Percentiles rank a stretch among this genome's conserved stretches.
Conservation (phyloP, 2,329 filamentous ascomycete genomes). For the Aspergillus uvarum region DNA sequence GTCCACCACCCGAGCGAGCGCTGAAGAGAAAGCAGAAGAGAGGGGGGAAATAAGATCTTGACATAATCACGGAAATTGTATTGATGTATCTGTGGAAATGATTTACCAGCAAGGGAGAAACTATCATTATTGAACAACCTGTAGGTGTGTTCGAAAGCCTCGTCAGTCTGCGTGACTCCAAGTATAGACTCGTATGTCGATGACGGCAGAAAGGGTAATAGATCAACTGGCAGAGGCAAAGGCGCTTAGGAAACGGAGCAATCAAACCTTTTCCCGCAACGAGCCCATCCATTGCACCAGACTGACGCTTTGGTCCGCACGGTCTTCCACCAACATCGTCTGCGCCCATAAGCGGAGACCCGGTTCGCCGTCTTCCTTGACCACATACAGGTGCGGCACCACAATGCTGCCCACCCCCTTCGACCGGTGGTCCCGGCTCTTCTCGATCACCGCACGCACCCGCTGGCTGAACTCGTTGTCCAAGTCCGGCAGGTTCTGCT, state of each 20-base stretch:
- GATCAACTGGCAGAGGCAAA: constrained; percentile 9
- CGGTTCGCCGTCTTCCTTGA: constrained; percentile 93
- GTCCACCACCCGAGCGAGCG: background rate
- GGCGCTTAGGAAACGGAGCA: constrained; percentile 16
- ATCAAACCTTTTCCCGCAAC: constrained; percentile 86
- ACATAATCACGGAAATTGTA: constrained; percentile 17
- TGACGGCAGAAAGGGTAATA: constrained; percentile 12
- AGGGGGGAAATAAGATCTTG: constrained; percentile 6
- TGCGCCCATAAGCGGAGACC: constrained; percentile 95
- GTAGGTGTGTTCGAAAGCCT: constrained; percentile 21
- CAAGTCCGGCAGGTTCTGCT: constrained; percentile 79
- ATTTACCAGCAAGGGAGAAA: constrained; percentile 21
- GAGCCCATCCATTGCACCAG: constrained; percentile 90
- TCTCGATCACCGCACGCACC: constrained; percentile 83
- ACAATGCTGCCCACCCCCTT: constrained; percentile 89
- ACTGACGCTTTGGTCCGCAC: constrained; percentile 90
- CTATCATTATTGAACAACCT: constrained; percentile 36
- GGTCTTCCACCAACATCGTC: constrained; percentile 90
- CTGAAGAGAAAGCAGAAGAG: background rate
- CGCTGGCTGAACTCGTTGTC: constrained; percentile 97
- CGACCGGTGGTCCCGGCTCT: constrained; percentile 82
- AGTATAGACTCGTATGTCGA: constrained; percentile 9
- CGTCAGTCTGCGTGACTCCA: constrained; percentile 24
- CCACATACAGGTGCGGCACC: constrained; percentile 89
- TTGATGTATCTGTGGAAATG: constrained; percentile 24